Evolutionary conservation across 225 moss, liverwort and hornwort species (phyloP).

Genomic region (Physcomitrellopsis africana): DNA sequence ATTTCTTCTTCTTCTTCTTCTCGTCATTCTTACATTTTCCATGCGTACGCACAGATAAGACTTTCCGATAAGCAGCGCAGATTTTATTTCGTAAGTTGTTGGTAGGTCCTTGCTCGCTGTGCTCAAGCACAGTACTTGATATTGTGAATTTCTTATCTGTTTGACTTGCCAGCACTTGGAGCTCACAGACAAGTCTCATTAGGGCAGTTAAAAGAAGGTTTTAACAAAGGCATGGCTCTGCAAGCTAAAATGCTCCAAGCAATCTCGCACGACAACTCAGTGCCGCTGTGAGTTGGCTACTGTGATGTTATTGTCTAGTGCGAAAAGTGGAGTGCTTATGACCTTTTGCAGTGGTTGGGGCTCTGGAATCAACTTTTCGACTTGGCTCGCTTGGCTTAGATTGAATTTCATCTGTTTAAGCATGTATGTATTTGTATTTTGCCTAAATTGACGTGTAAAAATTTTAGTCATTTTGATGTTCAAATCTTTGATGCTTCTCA

Average conservation of each 20-base stretch:
- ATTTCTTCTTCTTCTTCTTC: background rate
- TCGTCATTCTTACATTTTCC: background rate
- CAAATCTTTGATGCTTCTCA: slow-evolving; percentile 8
- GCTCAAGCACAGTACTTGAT: slow-evolving; percentile 4
- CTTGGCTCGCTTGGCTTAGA: background rate
- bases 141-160: slow-evolving; percentile 16
- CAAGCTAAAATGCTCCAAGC: slow-evolving; percentile 62
- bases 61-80: background rate
- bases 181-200: slow-evolving; percentile 55
- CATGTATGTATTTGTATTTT: background rate
- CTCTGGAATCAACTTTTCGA: background rate
- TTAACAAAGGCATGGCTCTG: slow-evolving; percentile 60
- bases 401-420: slow-evolving; percentile 1
- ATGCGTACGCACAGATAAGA: background rate
- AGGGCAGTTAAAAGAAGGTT: slow-evolving; percentile 49
- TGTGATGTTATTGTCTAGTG: background rate
- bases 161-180: slow-evolving; percentile 43
- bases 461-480: background rate
- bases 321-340: background rate
- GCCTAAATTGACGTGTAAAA: background rate
- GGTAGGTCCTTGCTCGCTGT: background rate
- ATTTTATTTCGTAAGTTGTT: background rate
- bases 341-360: background rate
- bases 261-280: slow-evolving; percentile 61
- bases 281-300: slow-evolving; percentile 53